Conservation (phyloP, 257 asterid species). For the Ligustrum vulgare region DNA sequence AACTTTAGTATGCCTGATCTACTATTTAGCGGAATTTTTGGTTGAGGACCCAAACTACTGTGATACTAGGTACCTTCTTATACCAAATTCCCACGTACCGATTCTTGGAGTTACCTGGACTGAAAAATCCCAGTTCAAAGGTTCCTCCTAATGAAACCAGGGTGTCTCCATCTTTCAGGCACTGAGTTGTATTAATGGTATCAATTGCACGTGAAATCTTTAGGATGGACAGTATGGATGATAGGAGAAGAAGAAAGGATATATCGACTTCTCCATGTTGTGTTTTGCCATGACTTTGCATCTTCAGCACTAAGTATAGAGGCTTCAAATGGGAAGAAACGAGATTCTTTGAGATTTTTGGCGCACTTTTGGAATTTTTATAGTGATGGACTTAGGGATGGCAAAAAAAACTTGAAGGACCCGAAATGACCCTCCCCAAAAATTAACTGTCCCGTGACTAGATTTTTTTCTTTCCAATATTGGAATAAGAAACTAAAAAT, state of each 20-base stretch:
- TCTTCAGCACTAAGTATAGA: background rate
- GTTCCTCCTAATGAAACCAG: constrained; percentile 33
- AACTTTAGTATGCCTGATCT: constrained; percentile 32
- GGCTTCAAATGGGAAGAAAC: background rate
- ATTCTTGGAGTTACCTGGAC: constrained; percentile 22
- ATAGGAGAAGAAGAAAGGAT: background rate
- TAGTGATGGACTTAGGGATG: too few species aligned
- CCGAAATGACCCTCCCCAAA: too few species aligned
- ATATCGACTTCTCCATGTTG: background rate
- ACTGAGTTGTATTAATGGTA: constrained; percentile 8
- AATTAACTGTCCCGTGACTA: too few species aligned
- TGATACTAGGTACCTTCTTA: constrained; percentile 21
- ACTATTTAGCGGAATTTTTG: constrained; percentile 23
- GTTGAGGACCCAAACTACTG: constrained; percentile 39
- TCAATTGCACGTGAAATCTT: constrained; percentile 8
- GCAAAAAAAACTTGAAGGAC: too few species aligned
- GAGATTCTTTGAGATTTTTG: too few species aligned
- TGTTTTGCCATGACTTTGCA: background rate
- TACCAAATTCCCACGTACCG: constrained; percentile 54
- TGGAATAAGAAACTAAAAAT: too few species aligned
- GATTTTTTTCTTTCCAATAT: too few species aligned
- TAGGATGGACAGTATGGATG: background rate
- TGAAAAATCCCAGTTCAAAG: constrained; percentile 41
- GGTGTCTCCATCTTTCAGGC: constrained; percentile 28
- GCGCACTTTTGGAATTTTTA: too few species aligned